Percentiles rank a stretch among this genome's conserved stretches.
These are phyloP conservation scores for Fusarium poae DNA, from an alignment of 2,329 filamentous ascomycete genomes.

Conservation along the genomic window DNA sequence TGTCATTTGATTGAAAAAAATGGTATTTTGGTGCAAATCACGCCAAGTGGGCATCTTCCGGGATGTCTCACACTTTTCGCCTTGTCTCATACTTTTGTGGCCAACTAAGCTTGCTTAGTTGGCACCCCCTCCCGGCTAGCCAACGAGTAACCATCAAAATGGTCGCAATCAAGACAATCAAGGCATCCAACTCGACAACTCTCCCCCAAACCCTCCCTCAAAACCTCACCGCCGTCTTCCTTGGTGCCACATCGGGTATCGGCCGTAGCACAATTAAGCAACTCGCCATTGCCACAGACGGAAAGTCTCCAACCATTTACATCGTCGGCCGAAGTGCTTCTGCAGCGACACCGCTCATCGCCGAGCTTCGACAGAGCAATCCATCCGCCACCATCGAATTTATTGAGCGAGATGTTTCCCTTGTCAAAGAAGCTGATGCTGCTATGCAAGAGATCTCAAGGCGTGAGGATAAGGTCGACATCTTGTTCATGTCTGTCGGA, in stretches of 20 bases:
- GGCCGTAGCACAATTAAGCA: constrained; percentile 33
- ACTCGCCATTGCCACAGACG: constrained; percentile 17
- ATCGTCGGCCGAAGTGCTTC: constrained; percentile 60
- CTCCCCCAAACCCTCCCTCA: constrained; percentile 4
- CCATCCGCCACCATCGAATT: constrained; percentile 60
- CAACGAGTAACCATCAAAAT: constrained; percentile 12
- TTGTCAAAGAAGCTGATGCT: constrained; percentile 64
- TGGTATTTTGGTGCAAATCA: no score
- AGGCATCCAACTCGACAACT: constrained; percentile 23
- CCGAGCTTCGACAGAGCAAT: constrained; percentile 59
- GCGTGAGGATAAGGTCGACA: constrained; percentile 59
- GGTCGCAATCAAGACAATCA: constrained; percentile 29
- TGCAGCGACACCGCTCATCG: constrained; percentile 55
- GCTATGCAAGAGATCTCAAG: constrained; percentile 57
- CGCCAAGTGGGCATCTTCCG: no score
- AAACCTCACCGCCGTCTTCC: constrained; percentile 31
- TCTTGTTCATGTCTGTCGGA: constrained; percentile 60
- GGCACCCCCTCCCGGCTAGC: no score
- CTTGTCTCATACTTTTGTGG: no score
- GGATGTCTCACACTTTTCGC: no score
- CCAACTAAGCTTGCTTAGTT: no score
- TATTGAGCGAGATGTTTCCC: constrained; percentile 62
- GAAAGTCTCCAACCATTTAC: constrained; percentile 48
- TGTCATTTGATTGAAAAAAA: no score
- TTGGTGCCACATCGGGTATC: constrained; percentile 40